Base-by-base conservation (phyloP, 768 basidiomycete genomes). In the Pleurotus citrinopileatus region DNA sequence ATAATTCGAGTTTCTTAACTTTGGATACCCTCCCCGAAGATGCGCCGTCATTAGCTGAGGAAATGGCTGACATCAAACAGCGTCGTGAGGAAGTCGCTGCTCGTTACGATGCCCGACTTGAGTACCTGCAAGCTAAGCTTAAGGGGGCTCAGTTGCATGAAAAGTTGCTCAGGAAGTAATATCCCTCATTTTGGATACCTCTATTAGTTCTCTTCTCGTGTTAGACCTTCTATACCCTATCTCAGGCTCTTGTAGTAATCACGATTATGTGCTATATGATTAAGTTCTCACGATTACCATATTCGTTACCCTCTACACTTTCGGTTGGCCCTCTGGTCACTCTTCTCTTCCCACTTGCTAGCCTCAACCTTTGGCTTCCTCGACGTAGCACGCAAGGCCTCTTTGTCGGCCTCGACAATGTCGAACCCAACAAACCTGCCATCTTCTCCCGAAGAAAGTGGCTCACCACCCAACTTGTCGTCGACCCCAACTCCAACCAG, bases 111-210 rank as follows among this genome's bases (percentile, higher is more conserved):
- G 76, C 80, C 23, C 82, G 89, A 45, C 65, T 92, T 53, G 87
- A 90, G 59, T 93, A 84, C 63, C 73, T 93, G 26, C 77, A 80
- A 40, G 91, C 88, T 27, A 83, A 81, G 61, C 71, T 91, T 64
- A 91, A 86, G 68, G 83, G 83, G 15, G 88, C 89, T 4, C 87
- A 92, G 71, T 66, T 93, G 10, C 77, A 71, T 53, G 80, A 81
- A 60, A 74, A 70, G 57, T 67, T 80, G 25, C 55, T 76, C 53
- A 68, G 69, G 58, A 74, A 70, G 57, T 76, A 34, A 57, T 17
- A 22, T 46, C n/a, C n/a, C n/a, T n/a, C n/a, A n/a, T 40, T 40
- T 40, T 40, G 15, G 19, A 40, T 40, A 20, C 7, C 19, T 40
- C 12, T 40, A n/a, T n/a, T n/a, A n/a, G n/a, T n/a, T n/a, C n/a